Evolutionary conservation across 108 stramenopile species (phyloP), one percentile per base, ranked within the genome.

Genomic region (Nannochloropsis salina): DNA sequence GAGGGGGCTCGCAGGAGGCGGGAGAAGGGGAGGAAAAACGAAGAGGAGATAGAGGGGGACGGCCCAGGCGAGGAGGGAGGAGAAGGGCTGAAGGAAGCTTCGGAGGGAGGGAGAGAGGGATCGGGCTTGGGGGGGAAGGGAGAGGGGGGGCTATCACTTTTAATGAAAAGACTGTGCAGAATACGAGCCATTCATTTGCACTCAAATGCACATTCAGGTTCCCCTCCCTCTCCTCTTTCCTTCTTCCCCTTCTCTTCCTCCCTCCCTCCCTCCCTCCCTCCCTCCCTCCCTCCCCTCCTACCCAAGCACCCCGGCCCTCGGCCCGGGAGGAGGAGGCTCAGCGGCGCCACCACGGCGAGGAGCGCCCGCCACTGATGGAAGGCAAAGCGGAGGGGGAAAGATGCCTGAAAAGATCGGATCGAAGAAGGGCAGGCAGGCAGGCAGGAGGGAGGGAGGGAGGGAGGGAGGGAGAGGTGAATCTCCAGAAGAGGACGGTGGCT

Each of bases 201-300:
- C n/a, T n/a, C n/a, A n/a, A n/a, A n/a, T n/a, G n/a, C n/a, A n/a
- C n/a, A n/a, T n/a, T n/a, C n/a, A n/a, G n/a, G n/a, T n/a, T n/a
- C n/a, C n/a, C n/a, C n/a, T n/a, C n/a, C n/a, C n/a, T n/a, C n/a
- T n/a, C n/a, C n/a, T n/a, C n/a, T n/a, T n/a, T n/a, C n/a, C n/a
- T n/a, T n/a, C 12, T 51, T 12, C 47, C 47, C 47, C 47, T 51
- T 51, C 9, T 51, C 9, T 51, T 51, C 47, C 47, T 51, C 47
- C 47, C 47, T 51, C 47, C 47, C 47, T 51, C 47, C 47, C 47
- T 51, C 47, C 47, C 47, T 51, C 47, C 47, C 47, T 51, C 47
- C 47, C 10, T 51, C 47, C 47, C 47, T 51, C 47, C 47, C 47
- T 51, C 47, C 47, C 10, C 47, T 11, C 9, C 47, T 12, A 9